Conservation (phyloP, 768 basidiomycete species). For the Epithele typhae region DNA sequence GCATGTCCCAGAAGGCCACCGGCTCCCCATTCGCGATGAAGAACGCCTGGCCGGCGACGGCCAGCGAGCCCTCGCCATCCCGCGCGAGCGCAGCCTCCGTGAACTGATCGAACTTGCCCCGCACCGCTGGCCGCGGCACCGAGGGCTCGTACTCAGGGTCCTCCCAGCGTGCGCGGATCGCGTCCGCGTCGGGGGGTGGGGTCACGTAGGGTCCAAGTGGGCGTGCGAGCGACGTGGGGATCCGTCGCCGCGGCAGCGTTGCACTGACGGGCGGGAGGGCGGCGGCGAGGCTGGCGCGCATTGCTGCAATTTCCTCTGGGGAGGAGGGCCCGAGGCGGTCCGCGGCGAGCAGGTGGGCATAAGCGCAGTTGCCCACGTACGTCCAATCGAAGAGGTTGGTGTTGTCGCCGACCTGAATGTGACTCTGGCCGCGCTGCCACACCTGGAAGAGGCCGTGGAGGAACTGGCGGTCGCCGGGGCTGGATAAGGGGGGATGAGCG, state of each 20-base stretch:
- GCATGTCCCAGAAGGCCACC: slow-evolving; percentile 93
- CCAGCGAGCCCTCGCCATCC: slow-evolving; percentile 51
- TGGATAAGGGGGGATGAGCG: slow-evolving; percentile 26
- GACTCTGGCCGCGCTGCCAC: slow-evolving; percentile 76
- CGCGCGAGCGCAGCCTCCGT: slow-evolving; percentile 53
- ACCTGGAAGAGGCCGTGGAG: slow-evolving; percentile 77
- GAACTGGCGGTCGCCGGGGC: slow-evolving; percentile 88
- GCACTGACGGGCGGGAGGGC: slow-evolving; percentile 59
- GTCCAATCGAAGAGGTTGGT: slow-evolving; percentile 95
- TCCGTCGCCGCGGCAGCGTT: slow-evolving; percentile 58
- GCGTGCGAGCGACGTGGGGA: slow-evolving; percentile 77
- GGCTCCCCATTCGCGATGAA: slow-evolving; percentile 98
- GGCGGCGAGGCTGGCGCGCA: slow-evolving; percentile 36
- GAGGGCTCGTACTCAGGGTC: slow-evolving; percentile 38
- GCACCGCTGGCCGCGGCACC: slow-evolving; percentile 50
- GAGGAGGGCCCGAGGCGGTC: slow-evolving; percentile 69
- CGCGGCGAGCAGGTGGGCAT: slow-evolving; percentile 90
- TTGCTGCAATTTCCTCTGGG: slow-evolving; percentile 32
- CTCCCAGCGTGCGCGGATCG: slow-evolving; percentile 54
- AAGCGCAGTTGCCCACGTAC: slow-evolving; percentile 93
- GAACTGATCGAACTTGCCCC: slow-evolving; percentile 79
- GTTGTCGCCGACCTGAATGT: slow-evolving; percentile 93
- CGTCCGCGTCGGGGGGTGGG: slow-evolving; percentile 52
- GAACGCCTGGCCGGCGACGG: slow-evolving; percentile 90
- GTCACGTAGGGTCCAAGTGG: slow-evolving; percentile 80